phyloP scores from a whole-genome alignment of 805 yeast genomes.

The Wickerhamiella azymoides region DNA sequence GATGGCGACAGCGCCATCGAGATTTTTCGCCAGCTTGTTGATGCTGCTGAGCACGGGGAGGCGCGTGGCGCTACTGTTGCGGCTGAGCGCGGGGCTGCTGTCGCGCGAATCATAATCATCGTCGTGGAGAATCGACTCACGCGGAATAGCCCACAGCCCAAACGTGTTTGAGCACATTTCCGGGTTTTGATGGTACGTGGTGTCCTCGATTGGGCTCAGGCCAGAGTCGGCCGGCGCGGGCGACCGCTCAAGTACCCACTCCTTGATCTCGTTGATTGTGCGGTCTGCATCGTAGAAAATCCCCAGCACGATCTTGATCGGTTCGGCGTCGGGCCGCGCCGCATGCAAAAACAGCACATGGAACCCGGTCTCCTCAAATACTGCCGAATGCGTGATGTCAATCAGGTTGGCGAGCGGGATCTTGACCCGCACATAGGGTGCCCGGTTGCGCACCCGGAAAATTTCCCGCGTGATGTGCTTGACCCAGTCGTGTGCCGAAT shows the following conservation, averaged over 20 bases:
- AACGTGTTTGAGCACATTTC: background rate
- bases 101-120: background rate
- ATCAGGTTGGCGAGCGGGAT: conserved; percentile 59
- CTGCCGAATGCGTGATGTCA: background rate
- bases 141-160: background rate
- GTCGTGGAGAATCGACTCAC: background rate
- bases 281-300: conserved; percentile 4
- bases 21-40: background rate
- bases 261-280: background rate
- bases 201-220: background rate
- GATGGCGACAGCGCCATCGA: background rate
- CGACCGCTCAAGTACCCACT: background rate
- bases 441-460: conserved; percentile 56
- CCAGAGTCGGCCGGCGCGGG: no score
- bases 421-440: conserved; percentile 60
- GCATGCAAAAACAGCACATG: background rate
- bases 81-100: background rate
- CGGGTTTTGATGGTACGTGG: background rate
- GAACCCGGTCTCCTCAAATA: background rate
- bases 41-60: background rate
- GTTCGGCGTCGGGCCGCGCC: background rate
- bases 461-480: conserved; percentile 59
- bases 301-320: background rate
- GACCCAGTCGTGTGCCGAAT: conserved; percentile 71
- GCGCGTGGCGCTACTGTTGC: background rate